Conservation (phyloP, 2,329 filamentous ascomycete species). For the Mycocentrospora acerina region DNA sequence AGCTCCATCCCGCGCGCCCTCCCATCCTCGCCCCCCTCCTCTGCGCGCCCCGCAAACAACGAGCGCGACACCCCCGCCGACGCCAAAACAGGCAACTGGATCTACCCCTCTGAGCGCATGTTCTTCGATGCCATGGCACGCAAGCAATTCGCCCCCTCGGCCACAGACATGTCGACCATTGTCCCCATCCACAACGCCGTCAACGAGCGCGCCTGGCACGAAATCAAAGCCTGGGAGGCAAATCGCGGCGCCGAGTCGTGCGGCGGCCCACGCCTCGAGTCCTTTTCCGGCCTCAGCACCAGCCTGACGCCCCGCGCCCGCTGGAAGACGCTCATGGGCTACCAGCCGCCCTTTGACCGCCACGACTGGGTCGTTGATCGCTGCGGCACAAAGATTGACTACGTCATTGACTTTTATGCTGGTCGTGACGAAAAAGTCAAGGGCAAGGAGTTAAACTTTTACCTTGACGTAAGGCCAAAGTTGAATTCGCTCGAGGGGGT, state of each 20-base stretch:
- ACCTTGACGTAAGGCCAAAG: slow-evolving; percentile 66
- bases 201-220: slow-evolving; percentile 92
- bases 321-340: slow-evolving; percentile 82
- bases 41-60: slow-evolving; percentile 62
- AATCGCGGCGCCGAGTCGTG: slow-evolving; percentile 63
- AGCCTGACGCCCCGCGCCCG: slow-evolving; percentile 78
- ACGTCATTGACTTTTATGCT: slow-evolving; percentile 97
- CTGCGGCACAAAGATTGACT: slow-evolving; percentile 82
- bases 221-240: slow-evolving; percentile 87
- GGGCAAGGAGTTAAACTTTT: slow-evolving; percentile 60
- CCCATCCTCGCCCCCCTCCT: slow-evolving; percentile 32
- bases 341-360: slow-evolving; percentile 86
- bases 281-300: slow-evolving; percentile 70
- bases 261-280: slow-evolving; percentile 77
- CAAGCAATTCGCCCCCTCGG: slow-evolving; percentile 74
- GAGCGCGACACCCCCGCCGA: slow-evolving; percentile 71
- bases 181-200: slow-evolving; percentile 98
- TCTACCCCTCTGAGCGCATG: slow-evolving; percentile 95
- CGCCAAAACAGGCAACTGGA: slow-evolving; percentile 78
- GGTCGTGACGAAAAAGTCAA: slow-evolving; percentile 57
- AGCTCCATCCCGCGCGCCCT: slow-evolving; percentile 39
- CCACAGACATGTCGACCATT: slow-evolving; percentile 82
- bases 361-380: slow-evolving; percentile 98
- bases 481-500: slow-evolving; percentile 64
- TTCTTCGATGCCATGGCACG: slow-evolving; percentile 97